phyloP scores from a whole-genome alignment of 257 asterid species.

The Solanum chmielewskii region DNA sequence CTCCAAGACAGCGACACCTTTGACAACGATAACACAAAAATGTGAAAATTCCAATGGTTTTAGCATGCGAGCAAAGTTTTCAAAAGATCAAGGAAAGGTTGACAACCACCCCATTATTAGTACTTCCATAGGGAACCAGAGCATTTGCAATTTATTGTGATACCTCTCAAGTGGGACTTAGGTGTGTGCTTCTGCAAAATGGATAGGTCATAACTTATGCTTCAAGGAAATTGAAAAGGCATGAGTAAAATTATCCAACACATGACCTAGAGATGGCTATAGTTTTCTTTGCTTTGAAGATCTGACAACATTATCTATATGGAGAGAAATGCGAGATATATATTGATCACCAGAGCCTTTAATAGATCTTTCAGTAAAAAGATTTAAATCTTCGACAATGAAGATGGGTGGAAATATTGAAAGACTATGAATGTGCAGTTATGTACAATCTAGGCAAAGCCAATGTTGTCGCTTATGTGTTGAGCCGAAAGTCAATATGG shows the following conservation, averaged over 20 bases:
- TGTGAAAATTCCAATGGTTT: no score
- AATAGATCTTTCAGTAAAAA: no score
- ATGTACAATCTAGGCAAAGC: background rate
- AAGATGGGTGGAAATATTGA: background rate
- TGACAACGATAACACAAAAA: background rate
- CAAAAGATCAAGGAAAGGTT: no score
- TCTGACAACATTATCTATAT: background rate
- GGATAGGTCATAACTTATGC: background rate
- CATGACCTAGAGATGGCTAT: background rate
- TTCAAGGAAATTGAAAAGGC: background rate
- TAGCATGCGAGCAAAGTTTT: background rate
- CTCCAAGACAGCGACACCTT: background rate
- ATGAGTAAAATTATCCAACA: no score
- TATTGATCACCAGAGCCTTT: background rate
- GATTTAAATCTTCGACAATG: background rate
- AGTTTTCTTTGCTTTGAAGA: no score
- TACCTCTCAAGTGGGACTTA: background rate
- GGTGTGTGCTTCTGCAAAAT: background rate
- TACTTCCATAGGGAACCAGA: background rate
- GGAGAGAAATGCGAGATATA: background rate
- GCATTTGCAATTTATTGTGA: background rate
- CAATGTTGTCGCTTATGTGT: no score
- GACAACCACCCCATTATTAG: background rate
- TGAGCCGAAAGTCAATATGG: background rate
- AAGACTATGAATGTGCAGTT: background rate